Evolutionary conservation across 2,329 filamentous ascomycete genomes (phyloP), one percentile per base, ranked within the genome.

Genomic region (Graphilbum fragrans): DNA sequence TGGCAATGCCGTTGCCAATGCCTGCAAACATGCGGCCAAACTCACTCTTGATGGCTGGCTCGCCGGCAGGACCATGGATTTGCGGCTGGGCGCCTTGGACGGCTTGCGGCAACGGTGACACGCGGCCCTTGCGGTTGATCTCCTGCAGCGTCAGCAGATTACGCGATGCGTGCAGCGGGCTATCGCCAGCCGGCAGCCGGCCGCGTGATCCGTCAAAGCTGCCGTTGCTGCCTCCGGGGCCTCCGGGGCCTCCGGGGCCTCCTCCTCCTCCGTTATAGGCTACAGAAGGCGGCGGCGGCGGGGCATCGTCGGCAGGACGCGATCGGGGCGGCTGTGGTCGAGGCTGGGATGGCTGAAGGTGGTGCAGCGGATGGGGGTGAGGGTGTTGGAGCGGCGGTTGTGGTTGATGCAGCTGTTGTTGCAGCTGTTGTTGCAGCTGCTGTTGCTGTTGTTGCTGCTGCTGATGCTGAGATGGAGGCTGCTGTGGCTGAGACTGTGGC

Each of bases 11-110:
- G 49, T 66, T 74, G 45, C 68, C 88, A 50, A 96, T 86, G n/a
- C 90, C 90, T 17, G 86, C 86, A 61, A 94, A 95, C 71, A 95
- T 94, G 47, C 86, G 80, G 22, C 88, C 88, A 57, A 95, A 88
- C 57, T 95, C 90, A 56, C 80, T 93, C 67, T 95, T 94, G 55
- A 95, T 94, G 35, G 83, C 83, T 11, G 86, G 83, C 57, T 94
- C 87, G 16, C 81, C 83, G 14, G 79, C 77, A 6, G 86, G 85
- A 4, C 83, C 85, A 41, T 83, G 73, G 32, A 83, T 74, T 52
- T 87, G 83, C 16, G 81, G 77, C 57, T 94, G 88, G 1, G 85
- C 88, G 19, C 90, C 90, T 56, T 95, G 88, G 1, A 95, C 88
- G 19, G 90, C 88, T 59, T 95, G 90, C 1, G 90, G 90, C 16